Base-by-base conservation (phyloP, 306 rosid genomes). In the Medicago lupulina region DNA sequence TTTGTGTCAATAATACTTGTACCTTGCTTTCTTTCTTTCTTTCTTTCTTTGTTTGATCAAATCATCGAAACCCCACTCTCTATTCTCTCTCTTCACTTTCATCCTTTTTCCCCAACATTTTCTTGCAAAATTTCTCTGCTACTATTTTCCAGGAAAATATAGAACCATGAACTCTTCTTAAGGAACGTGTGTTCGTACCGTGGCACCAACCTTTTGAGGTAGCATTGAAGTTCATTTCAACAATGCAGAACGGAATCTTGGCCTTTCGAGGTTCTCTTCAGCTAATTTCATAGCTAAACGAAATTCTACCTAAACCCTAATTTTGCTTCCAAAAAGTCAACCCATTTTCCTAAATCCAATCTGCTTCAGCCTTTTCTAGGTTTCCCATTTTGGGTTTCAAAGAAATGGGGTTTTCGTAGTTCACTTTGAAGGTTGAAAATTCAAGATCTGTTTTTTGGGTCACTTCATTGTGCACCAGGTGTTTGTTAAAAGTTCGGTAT, bases 231-330 rank as follows among this genome's bases (percentile, higher is more conserved):
- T 55, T 80, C 67, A 70, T 54, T 84, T 86, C 83, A 71, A 59
- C 87, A 58, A 87, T 81, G 92, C 84, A 51, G 63, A 81, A 78
- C 76, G 83, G 84, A 88, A 84, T 88, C 86, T 81, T 77, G 63
- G 74, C 64, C 79, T 79, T 84, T 84, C 84, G 82, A 78, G 89
- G 81, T 74, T 83, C 71, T 82, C 68, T 66, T 46, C 36, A 76
- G 80, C 85, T 83, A 82, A 80, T 70, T 87, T 85, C 50, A 34
- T 18, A 68, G 43, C 23, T 62, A 54, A 59, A 65, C 51, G 80
- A 51, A 49, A 73, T 79, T 75, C 73, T 34, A 28, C 76, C 69
- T 82, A 82, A 89, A 89, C 88, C 87, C 92, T 83, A 82, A 74
- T 83, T 77, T 82, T 84, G 72, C 75, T 84, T 11, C 53, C 51